Evolutionary conservation across 306 rosid genomes (phyloP).

Genomic region (Calophaca sinica): DNA sequence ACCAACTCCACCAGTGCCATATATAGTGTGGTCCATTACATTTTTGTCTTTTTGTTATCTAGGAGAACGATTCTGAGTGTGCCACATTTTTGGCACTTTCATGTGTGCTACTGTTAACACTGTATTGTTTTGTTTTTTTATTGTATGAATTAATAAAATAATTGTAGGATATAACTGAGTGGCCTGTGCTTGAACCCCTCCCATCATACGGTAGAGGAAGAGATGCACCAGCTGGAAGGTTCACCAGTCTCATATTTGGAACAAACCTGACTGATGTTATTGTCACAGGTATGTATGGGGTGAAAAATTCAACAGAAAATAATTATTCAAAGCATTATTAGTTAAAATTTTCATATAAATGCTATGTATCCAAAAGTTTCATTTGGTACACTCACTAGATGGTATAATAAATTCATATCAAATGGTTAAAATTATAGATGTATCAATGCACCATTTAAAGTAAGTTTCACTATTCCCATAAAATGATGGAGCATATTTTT

Average conservation of each 20-base stretch:
- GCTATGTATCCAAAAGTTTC: not conserved
- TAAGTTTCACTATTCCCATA: no score
- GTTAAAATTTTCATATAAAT: not conserved
- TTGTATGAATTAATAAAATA: conserved; percentile 34
- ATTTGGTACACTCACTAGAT: no score
- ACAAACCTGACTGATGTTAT: conserved; percentile 83
- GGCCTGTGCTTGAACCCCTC: conserved; percentile 68
- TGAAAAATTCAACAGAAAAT: not conserved
- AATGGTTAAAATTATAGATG: no score
- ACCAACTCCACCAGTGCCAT: conserved; percentile 24
- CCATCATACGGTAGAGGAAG: conserved; percentile 90
- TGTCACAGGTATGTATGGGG: conserved; percentile 58
- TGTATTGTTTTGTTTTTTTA: not conserved
- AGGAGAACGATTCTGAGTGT: conserved; percentile 2
- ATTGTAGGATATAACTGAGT: conserved; percentile 70
- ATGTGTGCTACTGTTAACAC: conserved; percentile 32
- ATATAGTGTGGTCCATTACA: conserved; percentile 42
- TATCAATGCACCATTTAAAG: no score
- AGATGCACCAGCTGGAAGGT: conserved; percentile 76
- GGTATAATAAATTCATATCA: no score
- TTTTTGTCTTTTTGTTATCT: conserved; percentile 27
- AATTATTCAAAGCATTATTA: not conserved
- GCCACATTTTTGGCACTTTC: conserved; percentile 35
- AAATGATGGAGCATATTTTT: not conserved
- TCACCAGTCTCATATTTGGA: conserved; percentile 71